phyloP scores from a whole-genome alignment of 148 eudicot species.

The Diospyros kaki region DNA sequence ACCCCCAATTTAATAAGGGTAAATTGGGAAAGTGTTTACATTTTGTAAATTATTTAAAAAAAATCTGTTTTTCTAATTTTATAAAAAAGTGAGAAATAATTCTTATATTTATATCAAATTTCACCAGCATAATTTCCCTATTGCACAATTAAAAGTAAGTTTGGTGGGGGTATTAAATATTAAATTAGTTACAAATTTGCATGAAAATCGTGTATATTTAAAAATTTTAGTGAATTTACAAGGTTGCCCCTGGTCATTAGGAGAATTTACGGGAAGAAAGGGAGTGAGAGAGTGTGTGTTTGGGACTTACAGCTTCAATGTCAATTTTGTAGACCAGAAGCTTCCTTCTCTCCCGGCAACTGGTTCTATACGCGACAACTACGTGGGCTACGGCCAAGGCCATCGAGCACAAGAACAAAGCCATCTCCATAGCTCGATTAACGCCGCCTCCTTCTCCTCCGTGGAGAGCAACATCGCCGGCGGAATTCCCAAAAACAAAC shows the following conservation, averaged over 20 bases:
- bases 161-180: neutral
- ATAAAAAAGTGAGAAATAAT: neutral
- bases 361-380: slow-evolving; percentile 77
- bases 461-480: neutral
- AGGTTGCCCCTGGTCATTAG: neutral
- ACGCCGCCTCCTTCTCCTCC: neutral
- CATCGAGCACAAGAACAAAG: slow-evolving; percentile 54
- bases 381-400: slow-evolving; percentile 67
- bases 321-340: slow-evolving; percentile 83
- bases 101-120: neutral
- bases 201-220: neutral
- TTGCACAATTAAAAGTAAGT: neutral
- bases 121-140: neutral
- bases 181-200: neutral
- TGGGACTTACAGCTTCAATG: slow-evolving; percentile 84
- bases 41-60: no score
- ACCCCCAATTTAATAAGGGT: neutral
- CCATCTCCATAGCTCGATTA: slow-evolving; percentile 24
- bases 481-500: slow-evolving; percentile 42
- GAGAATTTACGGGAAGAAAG: neutral
- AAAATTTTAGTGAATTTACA: neutral
- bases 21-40: neutral
- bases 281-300: neutral
- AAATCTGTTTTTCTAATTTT: neutral
- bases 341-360: slow-evolving; percentile 89